Base-by-base conservation (phyloP, 805 yeast species). In the Pichia eremophila region DNA sequence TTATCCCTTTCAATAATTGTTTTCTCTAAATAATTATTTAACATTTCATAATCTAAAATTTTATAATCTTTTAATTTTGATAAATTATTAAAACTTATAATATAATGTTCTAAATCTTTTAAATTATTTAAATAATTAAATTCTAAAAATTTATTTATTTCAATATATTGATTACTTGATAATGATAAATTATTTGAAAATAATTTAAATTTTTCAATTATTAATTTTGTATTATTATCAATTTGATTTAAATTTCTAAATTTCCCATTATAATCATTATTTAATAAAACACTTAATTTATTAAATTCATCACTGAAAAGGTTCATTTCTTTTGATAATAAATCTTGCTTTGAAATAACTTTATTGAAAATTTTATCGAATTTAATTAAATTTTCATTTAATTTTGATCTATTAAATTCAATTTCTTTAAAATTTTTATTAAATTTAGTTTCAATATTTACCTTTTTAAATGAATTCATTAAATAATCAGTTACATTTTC, bases 401-500 rank as follows among this genome's bases (percentile, higher is more conserved):
- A 68, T 62, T 87, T 86, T 56, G 85, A 86, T 19, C 90, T 77
- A 53, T 85, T 79, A 56, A 88, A 95, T 54, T 79, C 80, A 39
- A 91, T 88, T 54, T 84, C 93, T 44, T 82, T 72, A 56, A 91
- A 87, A 58, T 87, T 96, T 41, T 83, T 79, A 51, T 77, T 79
- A 55, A 76, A 76, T 43, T 51, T 56, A 27, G 69, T 64, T 57
- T 81, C 86, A 44, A 71, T 66, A 43, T 75, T 70, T 6, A 83
- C 81, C 43, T 86, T 82, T 47, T 91, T 83, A 59, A 91, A 87
- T n/a, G 95, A 95, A 60, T 91, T 91, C 83, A 91, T 85, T 40
- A 93, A 80, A 3, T 85, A 83, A 60, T 91, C 99, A 0, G 95
- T 81, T n/a, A 91, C 74, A 14, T 86, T 80, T 44, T 93, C 99